Evolutionary conservation across 2,329 filamentous ascomycete genomes (phyloP).

Genomic region (Cercospora sesami): DNA sequence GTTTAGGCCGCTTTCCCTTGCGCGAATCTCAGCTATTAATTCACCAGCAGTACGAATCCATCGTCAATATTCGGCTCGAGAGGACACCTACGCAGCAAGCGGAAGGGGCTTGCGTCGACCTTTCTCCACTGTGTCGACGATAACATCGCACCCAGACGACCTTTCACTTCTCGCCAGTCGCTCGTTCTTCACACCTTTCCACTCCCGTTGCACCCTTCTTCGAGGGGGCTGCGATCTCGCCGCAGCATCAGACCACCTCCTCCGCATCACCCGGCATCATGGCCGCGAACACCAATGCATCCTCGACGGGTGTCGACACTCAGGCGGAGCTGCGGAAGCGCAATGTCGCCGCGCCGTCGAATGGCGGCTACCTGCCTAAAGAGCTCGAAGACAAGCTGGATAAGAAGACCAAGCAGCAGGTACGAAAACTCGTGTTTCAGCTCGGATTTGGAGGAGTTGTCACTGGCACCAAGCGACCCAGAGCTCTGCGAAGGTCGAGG

Average conservation of each 20-base stretch:
- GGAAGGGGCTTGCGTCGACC: slow-evolving; percentile 2
- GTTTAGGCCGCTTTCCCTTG: slow-evolving; percentile 5
- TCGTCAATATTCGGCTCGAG: slow-evolving; percentile 1
- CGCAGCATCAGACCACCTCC: slow-evolving; percentile 9
- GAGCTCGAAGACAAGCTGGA: slow-evolving; percentile 35
- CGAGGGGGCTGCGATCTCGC: slow-evolving; percentile 3
- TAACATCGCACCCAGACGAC: not conserved
- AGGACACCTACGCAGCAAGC: slow-evolving; percentile 6
- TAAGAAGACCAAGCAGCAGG: slow-evolving; percentile 53
- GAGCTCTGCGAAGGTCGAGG: not conserved
- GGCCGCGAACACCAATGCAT: slow-evolving; percentile 29
- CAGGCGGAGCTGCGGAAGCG: slow-evolving; percentile 50
- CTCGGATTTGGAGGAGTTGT: not conserved
- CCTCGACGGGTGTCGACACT: slow-evolving; percentile 44
- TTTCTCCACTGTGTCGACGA: slow-evolving; percentile 5
- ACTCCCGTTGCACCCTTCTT: not conserved
- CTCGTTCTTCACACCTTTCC: slow-evolving; percentile 1
- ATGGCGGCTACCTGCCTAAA: slow-evolving; percentile 37
- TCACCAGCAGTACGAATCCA: slow-evolving; percentile 3
- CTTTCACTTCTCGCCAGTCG: not conserved
- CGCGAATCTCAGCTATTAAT: slow-evolving; percentile 9
- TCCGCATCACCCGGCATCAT: slow-evolving; percentile 27
- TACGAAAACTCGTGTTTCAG: slow-evolving; percentile 25
- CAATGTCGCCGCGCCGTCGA: slow-evolving; percentile 42
- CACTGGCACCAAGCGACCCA: not conserved